A percentile compares a stretch with the other conserved stretches of the same genome.
phyloP scores from a whole-genome alignment of 169 alveolate species.

The Cryptosporidium sp. region DNA sequence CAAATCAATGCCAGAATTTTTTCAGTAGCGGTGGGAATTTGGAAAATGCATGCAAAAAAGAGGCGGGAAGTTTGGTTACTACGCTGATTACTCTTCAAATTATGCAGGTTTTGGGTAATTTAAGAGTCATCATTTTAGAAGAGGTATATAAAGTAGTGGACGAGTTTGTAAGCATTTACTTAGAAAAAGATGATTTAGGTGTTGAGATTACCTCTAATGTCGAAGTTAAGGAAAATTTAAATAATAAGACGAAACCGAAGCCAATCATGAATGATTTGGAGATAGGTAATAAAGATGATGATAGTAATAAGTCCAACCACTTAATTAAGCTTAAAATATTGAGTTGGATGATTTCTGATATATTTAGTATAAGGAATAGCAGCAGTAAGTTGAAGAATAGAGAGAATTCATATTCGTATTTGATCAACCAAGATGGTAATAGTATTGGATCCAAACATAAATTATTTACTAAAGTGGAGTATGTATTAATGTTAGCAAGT shows the following conservation, averaged over 20 bases:
- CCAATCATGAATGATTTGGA: too few species aligned
- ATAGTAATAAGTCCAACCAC: background rate
- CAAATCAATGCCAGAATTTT: background rate
- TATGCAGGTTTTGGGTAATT: slow-evolving; percentile 1
- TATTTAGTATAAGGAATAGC: background rate
- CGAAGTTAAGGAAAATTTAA: background rate
- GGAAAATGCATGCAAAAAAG: slow-evolving; percentile 3
- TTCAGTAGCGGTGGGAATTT: background rate
- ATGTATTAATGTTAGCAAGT: background rate
- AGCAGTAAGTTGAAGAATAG: background rate
- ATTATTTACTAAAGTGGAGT: background rate
- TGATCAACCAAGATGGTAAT: background rate
- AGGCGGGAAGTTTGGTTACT: background rate
- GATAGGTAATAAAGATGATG: background rate
- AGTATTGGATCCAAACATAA: background rate
- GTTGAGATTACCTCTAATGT: background rate
- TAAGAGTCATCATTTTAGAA: slow-evolving; percentile 30
- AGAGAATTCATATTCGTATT: background rate
- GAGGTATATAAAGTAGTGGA: slow-evolving; percentile 13
- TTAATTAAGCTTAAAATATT: background rate
- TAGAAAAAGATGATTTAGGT: background rate
- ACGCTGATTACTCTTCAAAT: slow-evolving; percentile 43
- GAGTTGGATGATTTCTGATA: background rate
- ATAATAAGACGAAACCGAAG: background rate
- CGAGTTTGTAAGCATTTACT: slow-evolving; percentile 3